Conservation (phyloP, 1,284 basidiomycete genomes). For the Pseudozyma thailandica region DNA sequence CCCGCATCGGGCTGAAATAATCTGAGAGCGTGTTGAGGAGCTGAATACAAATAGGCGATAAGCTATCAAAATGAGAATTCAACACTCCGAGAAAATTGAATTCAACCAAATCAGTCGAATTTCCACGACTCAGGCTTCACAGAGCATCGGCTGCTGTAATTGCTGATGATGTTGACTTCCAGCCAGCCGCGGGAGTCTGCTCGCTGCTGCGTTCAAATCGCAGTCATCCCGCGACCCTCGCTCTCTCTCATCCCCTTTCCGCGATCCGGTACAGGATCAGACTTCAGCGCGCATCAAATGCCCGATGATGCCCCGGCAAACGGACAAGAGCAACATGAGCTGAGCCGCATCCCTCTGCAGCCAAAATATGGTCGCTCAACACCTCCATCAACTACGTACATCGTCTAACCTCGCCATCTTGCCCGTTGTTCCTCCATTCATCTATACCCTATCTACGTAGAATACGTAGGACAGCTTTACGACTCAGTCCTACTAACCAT, state of each 20-base stretch:
- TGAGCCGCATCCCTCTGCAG: conserved; percentile 3
- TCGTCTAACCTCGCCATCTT: background rate
- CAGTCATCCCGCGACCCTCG: background rate
- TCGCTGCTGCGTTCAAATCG: background rate
- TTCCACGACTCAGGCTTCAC: no score
- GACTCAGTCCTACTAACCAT: background rate
- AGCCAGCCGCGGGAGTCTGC: background rate
- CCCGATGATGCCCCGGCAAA: conserved; percentile 28
- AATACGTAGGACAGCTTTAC: background rate
- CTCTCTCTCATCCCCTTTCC: no score
- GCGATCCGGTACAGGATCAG: conserved; percentile 2
- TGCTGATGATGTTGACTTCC: background rate
- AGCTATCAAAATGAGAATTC: no score
- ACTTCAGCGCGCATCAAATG: conserved; percentile 19
- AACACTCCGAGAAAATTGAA: no score
- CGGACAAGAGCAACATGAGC: conserved; percentile 15
- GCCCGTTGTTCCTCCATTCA: background rate
- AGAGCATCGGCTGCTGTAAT: conserved; percentile 4
- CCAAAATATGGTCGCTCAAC: conserved; percentile 16
- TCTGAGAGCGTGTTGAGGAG: background rate
- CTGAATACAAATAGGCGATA: background rate
- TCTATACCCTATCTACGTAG: background rate
- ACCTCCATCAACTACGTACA: conserved; percentile 1
- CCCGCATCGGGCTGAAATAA: background rate
- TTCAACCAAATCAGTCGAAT: no score